phyloP scores from a whole-genome alignment of 2,329 filamentous ascomycete genomes.

The Botryotinia convoluta region DNA sequence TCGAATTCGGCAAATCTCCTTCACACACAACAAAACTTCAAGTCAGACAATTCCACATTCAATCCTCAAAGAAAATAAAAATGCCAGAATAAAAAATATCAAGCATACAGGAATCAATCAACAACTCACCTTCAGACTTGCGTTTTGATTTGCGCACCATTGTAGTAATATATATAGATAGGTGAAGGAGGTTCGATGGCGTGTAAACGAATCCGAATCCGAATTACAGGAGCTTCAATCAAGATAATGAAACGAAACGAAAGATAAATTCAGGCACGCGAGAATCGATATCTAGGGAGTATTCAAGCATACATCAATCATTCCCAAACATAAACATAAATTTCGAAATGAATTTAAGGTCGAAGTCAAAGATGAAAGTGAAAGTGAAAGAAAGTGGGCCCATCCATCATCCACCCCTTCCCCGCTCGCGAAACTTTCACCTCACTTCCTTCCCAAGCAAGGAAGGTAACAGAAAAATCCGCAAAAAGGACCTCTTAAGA shows the following conservation, averaged over 20 bases:
- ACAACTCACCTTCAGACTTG: constrained; percentile 15
- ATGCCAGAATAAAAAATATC: neutral
- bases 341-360: neutral
- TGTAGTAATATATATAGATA: neutral
- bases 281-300: neutral
- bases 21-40: neutral
- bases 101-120: neutral
- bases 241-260: neutral
- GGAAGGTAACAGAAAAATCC: neutral
- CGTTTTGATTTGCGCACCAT: constrained; percentile 9
- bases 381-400: neutral
- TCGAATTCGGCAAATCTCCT: constrained; percentile 6
- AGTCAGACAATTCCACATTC: neutral
- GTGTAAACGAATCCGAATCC: neutral
- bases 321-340: neutral
- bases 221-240: neutral
- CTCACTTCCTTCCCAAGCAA: neutral
- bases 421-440: neutral
- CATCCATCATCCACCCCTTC: neutral
- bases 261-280: neutral
- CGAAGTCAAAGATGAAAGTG: neutral
- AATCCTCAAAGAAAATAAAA: too few relatives aligned
- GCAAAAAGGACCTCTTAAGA: neutral
- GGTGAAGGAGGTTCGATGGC: too few relatives aligned
- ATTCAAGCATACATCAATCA: neutral